phyloP scores from a whole-genome alignment of 768 basidiomycete genomes.

The Exidia glandulosa region DNA sequence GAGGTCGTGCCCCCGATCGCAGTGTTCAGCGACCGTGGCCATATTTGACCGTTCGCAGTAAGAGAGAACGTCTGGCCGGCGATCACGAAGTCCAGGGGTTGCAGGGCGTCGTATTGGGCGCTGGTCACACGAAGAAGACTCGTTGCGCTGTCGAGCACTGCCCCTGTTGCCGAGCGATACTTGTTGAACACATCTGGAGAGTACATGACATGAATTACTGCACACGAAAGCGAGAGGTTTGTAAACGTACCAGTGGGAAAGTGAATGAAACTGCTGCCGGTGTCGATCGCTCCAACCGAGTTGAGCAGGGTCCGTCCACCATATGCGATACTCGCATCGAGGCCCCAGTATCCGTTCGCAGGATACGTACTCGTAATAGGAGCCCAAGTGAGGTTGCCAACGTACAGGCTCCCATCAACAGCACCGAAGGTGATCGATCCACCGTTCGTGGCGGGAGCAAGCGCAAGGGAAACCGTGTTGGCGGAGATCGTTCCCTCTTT shows the following conservation, averaged over 20 bases:
- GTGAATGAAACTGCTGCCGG: slow-evolving; percentile 3
- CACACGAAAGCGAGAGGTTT: no score
- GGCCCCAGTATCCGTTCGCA: slow-evolving; percentile 45
- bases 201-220: no score
- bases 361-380: slow-evolving; percentile 23
- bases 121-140: no score
- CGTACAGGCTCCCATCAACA: neutral
- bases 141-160: no score
- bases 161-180: no score
- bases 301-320: neutral
- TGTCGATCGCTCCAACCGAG: slow-evolving; percentile 3
- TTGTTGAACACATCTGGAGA: no score
- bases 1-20: no score
- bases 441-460: neutral
- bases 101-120: no score
- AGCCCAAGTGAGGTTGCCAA: neutral
- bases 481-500: neutral
- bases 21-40: no score
- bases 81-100: no score
- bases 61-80: no score
- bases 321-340: slow-evolving; percentile 31
- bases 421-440: neutral
- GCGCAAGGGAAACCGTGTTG: neutral
- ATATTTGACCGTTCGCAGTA: no score
- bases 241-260: slow-evolving; percentile 6